phyloP scores from a whole-genome alignment of 441 rosid genomes.

The Adansonia madagascariensis region DNA sequence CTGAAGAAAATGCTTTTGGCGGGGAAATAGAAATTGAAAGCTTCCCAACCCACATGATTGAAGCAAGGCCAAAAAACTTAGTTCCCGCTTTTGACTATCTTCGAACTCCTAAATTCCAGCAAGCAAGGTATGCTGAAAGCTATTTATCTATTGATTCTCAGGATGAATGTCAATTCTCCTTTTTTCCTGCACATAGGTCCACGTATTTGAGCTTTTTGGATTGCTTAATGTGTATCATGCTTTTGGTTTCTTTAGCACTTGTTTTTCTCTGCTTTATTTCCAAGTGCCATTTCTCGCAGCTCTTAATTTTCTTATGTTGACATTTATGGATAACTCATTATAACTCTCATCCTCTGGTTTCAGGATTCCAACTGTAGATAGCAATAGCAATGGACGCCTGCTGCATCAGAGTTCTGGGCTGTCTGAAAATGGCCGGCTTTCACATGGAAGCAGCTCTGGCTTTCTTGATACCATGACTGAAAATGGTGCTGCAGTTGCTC shows the following conservation, averaged over 20 bases:
- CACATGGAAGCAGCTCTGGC: slow-evolving; percentile 41
- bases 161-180: neutral
- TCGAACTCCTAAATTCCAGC: slow-evolving; percentile 47
- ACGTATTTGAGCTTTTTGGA: neutral
- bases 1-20: slow-evolving; percentile 42
- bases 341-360: neutral
- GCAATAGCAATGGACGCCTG: slow-evolving; percentile 34
- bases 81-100: slow-evolving; percentile 68
- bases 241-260: slow-evolving; percentile 6
- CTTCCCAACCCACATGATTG: slow-evolving; percentile 58
- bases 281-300: neutral
- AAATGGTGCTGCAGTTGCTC: slow-evolving; percentile 31
- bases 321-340: neutral
- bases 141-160: slow-evolving; percentile 3
- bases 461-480: slow-evolving; percentile 40
- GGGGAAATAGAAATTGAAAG: slow-evolving; percentile 79
- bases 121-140: slow-evolving; percentile 47
- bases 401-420: slow-evolving; percentile 41
- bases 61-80: slow-evolving; percentile 69
- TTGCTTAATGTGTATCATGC: neutral
- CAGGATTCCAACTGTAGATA: slow-evolving; percentile 44
- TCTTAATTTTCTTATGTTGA: neutral
- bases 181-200: neutral
- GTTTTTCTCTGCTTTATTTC: neutral
- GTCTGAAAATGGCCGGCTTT: slow-evolving; percentile 44